Conservation (phyloP, 768 basidiomycete species). For the Psilocybe cyanescens region DNA sequence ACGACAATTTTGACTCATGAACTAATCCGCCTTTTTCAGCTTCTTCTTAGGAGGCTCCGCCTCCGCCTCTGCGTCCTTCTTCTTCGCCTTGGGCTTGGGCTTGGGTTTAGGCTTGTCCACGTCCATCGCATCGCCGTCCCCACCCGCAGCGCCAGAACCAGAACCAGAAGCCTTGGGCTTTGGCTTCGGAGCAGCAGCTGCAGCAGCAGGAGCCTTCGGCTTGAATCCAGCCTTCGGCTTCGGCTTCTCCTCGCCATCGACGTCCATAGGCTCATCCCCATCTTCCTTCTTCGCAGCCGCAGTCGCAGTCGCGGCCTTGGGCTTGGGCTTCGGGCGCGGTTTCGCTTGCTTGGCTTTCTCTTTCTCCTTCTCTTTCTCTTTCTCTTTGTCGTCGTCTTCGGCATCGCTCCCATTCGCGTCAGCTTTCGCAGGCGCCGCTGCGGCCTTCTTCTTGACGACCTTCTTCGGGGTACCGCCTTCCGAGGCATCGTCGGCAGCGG, state of each 20-base stretch:
- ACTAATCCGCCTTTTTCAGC: conserved; percentile 51
- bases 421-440: conserved; percentile 5
- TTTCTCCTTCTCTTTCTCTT: conserved; percentile 31
- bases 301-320: conserved; percentile 26
- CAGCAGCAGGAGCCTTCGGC: conserved; percentile 44
- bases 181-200: conserved; percentile 51
- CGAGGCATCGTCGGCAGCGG: conserved; percentile 12
- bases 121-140: conserved; percentile 52
- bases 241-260: conserved; percentile 43
- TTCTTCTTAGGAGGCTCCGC: conserved; percentile 77
- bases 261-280: conserved; percentile 53
- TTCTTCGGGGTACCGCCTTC: conserved; percentile 17
- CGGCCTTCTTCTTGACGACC: conserved; percentile 15
- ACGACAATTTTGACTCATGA: too few species aligned
- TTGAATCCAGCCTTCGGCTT: conserved; percentile 41
- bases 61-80: conserved; percentile 34
- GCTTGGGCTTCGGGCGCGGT: conserved; percentile 40
- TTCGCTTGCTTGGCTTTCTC: conserved; percentile 39
- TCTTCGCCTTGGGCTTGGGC: conserved; percentile 39
- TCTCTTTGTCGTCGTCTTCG: conserved; percentile 30
- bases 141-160: too few species aligned
- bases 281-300: conserved; percentile 32
- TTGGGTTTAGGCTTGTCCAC: conserved; percentile 46
- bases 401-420: conserved; percentile 34
- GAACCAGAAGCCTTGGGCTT: conserved; percentile 33